These are phyloP conservation scores for Akanthomyces lecanii DNA, from an alignment of 2,329 filamentous ascomycete genomes.

Conservation along the genomic window DNA sequence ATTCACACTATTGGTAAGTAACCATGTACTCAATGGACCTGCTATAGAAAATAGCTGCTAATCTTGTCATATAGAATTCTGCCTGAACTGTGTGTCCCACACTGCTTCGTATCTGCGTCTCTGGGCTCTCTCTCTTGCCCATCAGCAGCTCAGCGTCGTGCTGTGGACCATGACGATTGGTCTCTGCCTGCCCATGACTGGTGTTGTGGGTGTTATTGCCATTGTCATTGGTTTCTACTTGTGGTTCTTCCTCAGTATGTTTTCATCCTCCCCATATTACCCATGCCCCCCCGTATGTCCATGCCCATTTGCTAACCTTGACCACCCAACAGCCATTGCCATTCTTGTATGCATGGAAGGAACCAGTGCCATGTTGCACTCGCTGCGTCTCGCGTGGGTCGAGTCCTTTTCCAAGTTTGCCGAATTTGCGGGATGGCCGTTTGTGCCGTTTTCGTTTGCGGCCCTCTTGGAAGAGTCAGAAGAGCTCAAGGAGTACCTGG, in stretches of 20 bases:
- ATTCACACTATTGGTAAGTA: conserved; percentile 93
- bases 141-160: conserved; percentile 95
- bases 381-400: conserved; percentile 88
- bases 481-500: conserved; percentile 52
- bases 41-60: conserved; percentile 23
- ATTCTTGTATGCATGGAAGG: conserved; percentile 93
- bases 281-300: neutral
- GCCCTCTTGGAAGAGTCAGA: conserved; percentile 78
- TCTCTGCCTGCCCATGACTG: conserved; percentile 64
- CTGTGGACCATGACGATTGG: conserved; percentile 95
- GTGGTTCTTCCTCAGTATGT: conserved; percentile 78
- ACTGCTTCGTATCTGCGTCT: conserved; percentile 98
- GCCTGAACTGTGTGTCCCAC: conserved; percentile 97
- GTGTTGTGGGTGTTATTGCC: conserved; percentile 69
- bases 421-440: conserved; percentile 81
- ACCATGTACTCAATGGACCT: neutral
- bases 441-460: conserved; percentile 86
- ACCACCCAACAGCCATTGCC: conserved; percentile 34
- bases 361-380: conserved; percentile 92
- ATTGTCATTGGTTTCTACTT: conserved; percentile 78
- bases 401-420: conserved; percentile 98
- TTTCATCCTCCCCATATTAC: neutral
- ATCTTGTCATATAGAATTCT: conserved; percentile 67
- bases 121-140: conserved; percentile 93
- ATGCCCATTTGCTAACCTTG: conserved; percentile 23